Conservation (phyloP, 306 rosid species). For the Pyrus communis region DNA sequence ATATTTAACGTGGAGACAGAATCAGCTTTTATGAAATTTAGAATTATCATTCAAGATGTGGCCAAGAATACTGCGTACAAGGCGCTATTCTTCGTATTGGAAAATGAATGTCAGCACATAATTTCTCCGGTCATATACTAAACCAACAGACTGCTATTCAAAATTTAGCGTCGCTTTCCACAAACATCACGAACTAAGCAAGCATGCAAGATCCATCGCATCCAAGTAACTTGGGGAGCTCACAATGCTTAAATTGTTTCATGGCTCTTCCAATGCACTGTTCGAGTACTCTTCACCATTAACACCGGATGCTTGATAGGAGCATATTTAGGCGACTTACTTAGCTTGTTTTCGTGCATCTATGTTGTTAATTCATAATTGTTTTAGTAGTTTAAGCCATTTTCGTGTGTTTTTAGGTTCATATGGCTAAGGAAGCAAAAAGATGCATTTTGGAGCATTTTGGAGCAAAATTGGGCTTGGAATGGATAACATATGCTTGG, state of each 20-base stretch:
- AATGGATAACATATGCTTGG: too few species aligned
- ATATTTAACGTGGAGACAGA: too few species aligned
- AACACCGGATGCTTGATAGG: slow-evolving; percentile 38
- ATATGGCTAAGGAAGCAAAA: too few species aligned
- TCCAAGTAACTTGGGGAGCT: background rate
- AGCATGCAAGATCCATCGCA: background rate
- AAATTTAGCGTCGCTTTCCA: background rate
- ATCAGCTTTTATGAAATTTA: background rate
- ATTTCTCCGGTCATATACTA: background rate
- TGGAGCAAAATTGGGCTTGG: too few species aligned
- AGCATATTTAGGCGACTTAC: too few species aligned
- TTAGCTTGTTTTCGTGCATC: too few species aligned
- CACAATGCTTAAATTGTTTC: slow-evolving; percentile 15
- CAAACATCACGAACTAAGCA: background rate
- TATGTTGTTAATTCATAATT: too few species aligned
- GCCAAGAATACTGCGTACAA: background rate
- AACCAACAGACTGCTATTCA: background rate
- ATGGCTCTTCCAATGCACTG: slow-evolving; percentile 49
- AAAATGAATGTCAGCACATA: background rate
- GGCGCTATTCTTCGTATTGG: background rate
- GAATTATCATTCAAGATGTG: background rate
- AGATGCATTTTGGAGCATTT: too few species aligned
- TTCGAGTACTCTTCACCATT: slow-evolving; percentile 69
- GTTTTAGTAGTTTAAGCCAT: too few species aligned
- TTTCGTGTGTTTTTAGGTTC: too few species aligned